These are phyloP conservation scores for Platanthera zijinensis DNA, from an alignment of 106 monocot species.

Conservation along the genomic window DNA sequence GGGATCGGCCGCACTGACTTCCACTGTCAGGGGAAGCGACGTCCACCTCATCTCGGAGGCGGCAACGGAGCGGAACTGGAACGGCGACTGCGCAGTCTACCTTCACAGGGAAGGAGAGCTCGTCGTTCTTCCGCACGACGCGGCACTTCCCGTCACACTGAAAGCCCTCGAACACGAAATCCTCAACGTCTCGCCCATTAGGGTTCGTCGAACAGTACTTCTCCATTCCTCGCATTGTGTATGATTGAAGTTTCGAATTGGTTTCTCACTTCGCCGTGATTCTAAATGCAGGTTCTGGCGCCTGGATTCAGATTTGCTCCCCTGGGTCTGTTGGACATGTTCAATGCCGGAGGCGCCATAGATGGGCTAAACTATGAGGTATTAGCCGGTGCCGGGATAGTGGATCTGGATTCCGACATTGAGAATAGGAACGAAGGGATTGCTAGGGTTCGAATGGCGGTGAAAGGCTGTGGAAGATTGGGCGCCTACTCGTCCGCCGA, in stretches of 20 bases:
- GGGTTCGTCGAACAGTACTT: conserved; percentile 17
- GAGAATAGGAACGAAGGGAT: conserved; percentile 8
- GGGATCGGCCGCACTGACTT: conserved; percentile 27
- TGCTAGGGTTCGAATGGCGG: conserved; percentile 49
- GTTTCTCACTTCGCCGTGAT: background rate
- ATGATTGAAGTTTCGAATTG: background rate
- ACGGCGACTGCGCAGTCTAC: conserved; percentile 60
- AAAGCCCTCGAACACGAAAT: conserved; percentile 69
- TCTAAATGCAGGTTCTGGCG: conserved; percentile 47
- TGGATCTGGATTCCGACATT: conserved; percentile 6
- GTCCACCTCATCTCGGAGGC: conserved; percentile 76
- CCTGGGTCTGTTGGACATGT: conserved; percentile 80
- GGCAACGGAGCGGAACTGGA: conserved; percentile 52
- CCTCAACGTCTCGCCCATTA: conserved; percentile 68
- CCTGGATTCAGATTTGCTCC: conserved; percentile 65
- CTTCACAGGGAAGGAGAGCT: conserved; percentile 31
- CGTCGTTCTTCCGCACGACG: conserved; percentile 30
- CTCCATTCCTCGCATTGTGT: background rate
- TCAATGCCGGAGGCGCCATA: conserved; percentile 78
- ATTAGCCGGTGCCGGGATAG: background rate
- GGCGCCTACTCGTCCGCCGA: conserved; percentile 57
- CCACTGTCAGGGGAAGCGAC: conserved; percentile 39
- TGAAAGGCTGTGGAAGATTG: conserved; percentile 83
- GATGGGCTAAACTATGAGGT: conserved; percentile 58
- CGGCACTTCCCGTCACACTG: conserved; percentile 49